Base-by-base conservation (phyloP, 768 basidiomycete species). In the Sistotremastrum suecicum region DNA sequence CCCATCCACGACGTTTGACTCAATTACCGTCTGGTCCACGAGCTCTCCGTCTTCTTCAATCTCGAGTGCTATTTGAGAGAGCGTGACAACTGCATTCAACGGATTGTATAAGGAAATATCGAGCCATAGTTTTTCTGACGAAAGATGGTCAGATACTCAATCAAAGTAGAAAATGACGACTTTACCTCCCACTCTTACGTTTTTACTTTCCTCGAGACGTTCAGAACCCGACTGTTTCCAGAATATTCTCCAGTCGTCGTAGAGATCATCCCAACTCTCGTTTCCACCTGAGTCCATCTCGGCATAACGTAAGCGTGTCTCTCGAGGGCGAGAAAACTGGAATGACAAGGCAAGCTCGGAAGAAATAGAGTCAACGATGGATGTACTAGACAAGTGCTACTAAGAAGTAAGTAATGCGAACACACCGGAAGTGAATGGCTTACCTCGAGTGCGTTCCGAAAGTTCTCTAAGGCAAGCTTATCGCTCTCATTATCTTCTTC, bases 101-200 rank as follows among this genome's bases (percentile, higher is more conserved):
- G 85, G 84, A 56, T 90, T 90, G 41, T 63, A 67, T 48, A 90
- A 42, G 4, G 67, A 67, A 29, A 90, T 52, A 51, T 89, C 84
- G 36, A 88, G 65, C 78, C 80, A 87, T 53, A 89, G 86, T 2
- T 64, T 60, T 60, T 89, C 87, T 89, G 49, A 28, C 49, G 31
- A 38, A 39, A 43, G 42, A 43, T 34, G 42, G 46, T 41, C 51
- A 31, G 29, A 31, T 46, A 44, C 4, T 11, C 10, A 28, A 47
- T 3, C 3, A 36, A 31, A 5, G 12, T 12, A 43, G 35, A 20
- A 36, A 50, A 43, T 7, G 7, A 28, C 5, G 20, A 20, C 45
- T 30, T 37, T 39, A 29, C 51, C 73, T 76, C 37, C 76, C 74
- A 44, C 70, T 68, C 37, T 62, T 66, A 11, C 87, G 64, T 5